phyloP scores from a whole-genome alignment of 345 rosid species.

The Eucalyptus coolabah region DNA sequence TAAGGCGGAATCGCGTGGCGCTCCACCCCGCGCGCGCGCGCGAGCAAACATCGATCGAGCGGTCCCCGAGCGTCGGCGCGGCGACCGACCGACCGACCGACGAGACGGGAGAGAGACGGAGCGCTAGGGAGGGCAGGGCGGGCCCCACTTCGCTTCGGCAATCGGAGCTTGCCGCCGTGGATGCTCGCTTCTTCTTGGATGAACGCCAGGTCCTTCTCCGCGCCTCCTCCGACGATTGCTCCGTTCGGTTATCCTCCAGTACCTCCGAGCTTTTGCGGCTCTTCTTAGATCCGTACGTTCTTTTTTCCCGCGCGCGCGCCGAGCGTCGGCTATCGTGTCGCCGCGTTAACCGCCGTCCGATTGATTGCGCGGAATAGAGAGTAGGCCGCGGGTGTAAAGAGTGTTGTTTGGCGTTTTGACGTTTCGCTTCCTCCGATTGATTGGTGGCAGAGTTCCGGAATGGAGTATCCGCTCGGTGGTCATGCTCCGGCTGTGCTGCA shows the following conservation, averaged over 20 bases:
- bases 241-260: background rate
- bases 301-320: too few species aligned
- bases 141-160: background rate
- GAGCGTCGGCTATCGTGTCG: too few species aligned
- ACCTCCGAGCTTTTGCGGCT: background rate
- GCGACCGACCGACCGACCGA: background rate
- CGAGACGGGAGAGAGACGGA: background rate
- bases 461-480: slow-evolving; percentile 34
- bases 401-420: background rate
- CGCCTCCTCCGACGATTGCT: background rate
- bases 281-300: background rate
- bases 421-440: background rate
- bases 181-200: background rate
- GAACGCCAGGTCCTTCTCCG: background rate
- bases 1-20: background rate
- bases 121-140: background rate
- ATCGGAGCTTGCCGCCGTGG: background rate
- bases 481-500: slow-evolving; percentile 58
- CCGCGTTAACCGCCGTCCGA: too few species aligned
- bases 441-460: slow-evolving; percentile 1
- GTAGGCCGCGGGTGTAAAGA: background rate
- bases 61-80: background rate
- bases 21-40: background rate
- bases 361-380: background rate
- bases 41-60: background rate